Evolutionary conservation across 2,329 filamentous ascomycete genomes (phyloP), one percentile per base, ranked within the genome.

Genomic region (Purpureocillium takamizusanense): DNA sequence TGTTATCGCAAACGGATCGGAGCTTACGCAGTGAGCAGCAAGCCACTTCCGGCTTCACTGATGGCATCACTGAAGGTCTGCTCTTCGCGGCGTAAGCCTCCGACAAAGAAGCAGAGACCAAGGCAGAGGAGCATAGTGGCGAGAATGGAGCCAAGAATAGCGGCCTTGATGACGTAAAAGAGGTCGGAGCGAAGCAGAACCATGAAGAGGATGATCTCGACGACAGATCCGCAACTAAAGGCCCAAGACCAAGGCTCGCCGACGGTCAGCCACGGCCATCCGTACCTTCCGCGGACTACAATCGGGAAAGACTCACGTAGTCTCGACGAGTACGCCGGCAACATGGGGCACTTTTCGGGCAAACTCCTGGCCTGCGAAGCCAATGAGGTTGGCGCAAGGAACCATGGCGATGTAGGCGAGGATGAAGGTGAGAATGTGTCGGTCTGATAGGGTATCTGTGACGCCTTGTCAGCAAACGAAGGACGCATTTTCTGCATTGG

Each of bases 121-220:
- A 94, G 62, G 49, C 86, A 94, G 1, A 94, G 68, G 33, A 94
- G 63, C 62, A 92, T 74, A 25, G 87, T 94, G 11, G 87, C 86
- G 27, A 94, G 60, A 33, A 94, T 83, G 1, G 85, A 90, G 28
- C 87, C 86, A 1, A 94, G 64, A 39, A 94, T 89, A 18, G 87
- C 86, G 38, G 85, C 85, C 53, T 86, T 78, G 49, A 94, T 86
- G 48, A 92, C 83, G n/a, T 72, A 69, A 42, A 82, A 79, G 27
- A 18, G 18, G 9, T 36, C 30, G 11, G 15, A 33, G 11, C 30
- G 57, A 4, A 92, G 69, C 33, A 94, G 63, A 3, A 89, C 74
- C 67, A 90, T 82, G 61, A 94, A 92, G 23, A 94, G 65, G 34
- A 94, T 75, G 40, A 94, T 81, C 55, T 94, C 86, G 37, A 92